Evolutionary conservation across 768 basidiomycete genomes (phyloP).

Genomic region (Rhizopogon roseolus): DNA sequence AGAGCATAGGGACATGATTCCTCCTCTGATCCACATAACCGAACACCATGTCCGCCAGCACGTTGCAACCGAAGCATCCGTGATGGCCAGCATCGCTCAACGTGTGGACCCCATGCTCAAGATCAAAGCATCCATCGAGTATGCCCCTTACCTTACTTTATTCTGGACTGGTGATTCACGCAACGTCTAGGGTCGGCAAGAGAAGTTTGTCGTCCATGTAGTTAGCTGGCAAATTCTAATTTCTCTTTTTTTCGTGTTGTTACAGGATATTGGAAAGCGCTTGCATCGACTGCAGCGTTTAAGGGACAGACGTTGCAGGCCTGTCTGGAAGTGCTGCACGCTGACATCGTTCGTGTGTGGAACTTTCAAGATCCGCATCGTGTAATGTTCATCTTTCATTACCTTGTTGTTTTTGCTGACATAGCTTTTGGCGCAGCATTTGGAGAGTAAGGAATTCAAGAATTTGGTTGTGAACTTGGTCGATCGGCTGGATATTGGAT

Average conservation of each 20-base stretch:
- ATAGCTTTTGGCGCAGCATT: neutral
- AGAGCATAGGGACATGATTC: neutral
- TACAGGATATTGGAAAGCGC: no score
- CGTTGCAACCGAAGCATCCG: no score
- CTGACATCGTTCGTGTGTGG: slow-evolving; percentile 14
- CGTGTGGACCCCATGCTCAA: neutral
- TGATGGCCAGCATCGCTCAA: slow-evolving; percentile 1
- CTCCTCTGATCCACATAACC: neutral
- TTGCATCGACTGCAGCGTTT: no score
- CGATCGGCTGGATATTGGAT: neutral
- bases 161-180: neutral
- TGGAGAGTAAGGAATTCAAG: slow-evolving; percentile 1
- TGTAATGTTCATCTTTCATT: neutral
- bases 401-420: neutral
- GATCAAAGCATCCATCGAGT: slow-evolving; percentile 3
- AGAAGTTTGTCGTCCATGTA: slow-evolving; percentile 1
- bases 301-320: no score
- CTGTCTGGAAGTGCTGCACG: slow-evolving; percentile 14
- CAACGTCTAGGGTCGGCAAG: neutral
- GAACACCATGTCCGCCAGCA: neutral
- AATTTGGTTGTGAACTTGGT: neutral
- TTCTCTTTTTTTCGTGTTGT: neutral
- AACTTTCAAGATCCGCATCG: slow-evolving; percentile 8
- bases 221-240: neutral
- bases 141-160: neutral